A percentile compares a stretch with the other conserved stretches of the same genome.
These are phyloP conservation scores for Colletotrichum abscissum DNA, from an alignment of 2,329 filamentous ascomycete genomes.

Conservation along the genomic window DNA sequence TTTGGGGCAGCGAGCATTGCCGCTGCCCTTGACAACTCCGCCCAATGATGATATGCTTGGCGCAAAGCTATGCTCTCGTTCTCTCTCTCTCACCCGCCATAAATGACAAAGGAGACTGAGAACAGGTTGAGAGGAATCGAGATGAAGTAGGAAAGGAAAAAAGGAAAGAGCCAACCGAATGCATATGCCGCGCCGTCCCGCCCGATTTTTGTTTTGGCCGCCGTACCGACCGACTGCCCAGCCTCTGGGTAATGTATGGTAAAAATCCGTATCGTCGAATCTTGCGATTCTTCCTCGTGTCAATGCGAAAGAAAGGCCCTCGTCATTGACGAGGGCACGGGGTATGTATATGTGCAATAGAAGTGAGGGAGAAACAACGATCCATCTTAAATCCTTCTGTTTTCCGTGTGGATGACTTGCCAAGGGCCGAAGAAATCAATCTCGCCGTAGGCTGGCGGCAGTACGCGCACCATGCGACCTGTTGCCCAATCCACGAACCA, in stretches of 20 bases:
- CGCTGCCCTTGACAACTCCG: slow-evolving; percentile 20
- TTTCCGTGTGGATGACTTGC: slow-evolving; percentile 62
- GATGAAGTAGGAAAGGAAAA: not conserved
- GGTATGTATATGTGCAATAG: slow-evolving; percentile 28
- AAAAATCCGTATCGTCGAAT: slow-evolving; percentile 22
- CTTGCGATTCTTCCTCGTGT: slow-evolving; percentile 32
- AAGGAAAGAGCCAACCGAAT: slow-evolving; percentile 3
- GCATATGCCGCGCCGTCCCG: slow-evolving; percentile 26
- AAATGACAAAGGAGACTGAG: not conserved
- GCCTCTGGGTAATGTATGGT: slow-evolving; percentile 13
- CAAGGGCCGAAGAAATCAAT: slow-evolving; percentile 60
- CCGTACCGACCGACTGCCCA: slow-evolving; percentile 2
- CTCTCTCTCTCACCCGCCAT: not conserved
- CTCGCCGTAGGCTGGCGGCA: slow-evolving; percentile 66
- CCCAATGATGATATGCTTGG: slow-evolving; percentile 32
- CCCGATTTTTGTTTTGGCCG: slow-evolving; percentile 28
- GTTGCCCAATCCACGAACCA: slow-evolving; percentile 71
- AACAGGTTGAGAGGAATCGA: not conserved
- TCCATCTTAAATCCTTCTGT: slow-evolving; percentile 52
- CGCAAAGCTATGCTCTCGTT: slow-evolving; percentile 3
- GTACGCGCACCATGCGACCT: slow-evolving; percentile 63
- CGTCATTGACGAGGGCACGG: not conserved
- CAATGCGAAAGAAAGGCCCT: slow-evolving; percentile 27
- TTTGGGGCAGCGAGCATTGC: not conserved
- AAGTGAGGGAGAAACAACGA: not conserved